A percentile compares a stretch with the other conserved stretches of the same genome.
phyloP scores from a whole-genome alignment of 1,284 basidiomycete genomes.

The Takashimella koratensis region DNA sequence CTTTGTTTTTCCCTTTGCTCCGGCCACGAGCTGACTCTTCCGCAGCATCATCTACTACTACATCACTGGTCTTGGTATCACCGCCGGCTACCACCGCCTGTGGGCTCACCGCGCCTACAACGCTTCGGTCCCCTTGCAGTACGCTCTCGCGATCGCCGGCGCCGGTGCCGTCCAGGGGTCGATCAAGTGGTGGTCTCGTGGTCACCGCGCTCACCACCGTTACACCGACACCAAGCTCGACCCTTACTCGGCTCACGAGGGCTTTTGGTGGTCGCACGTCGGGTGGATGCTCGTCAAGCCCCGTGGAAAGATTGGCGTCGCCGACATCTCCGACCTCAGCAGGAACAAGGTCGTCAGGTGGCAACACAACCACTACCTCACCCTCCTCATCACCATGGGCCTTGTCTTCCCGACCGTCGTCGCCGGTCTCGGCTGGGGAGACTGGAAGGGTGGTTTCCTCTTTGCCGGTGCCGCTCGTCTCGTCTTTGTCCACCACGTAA shows the following conservation, averaged over 20 bases:
- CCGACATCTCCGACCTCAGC: constrained; percentile 79
- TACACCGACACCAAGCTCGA: constrained; percentile 95
- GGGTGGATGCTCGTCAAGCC: constrained; percentile 94
- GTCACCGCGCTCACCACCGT: constrained; percentile 87
- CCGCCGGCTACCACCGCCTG: constrained; percentile 78
- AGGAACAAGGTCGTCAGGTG: constrained; percentile 73
- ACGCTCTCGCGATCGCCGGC: constrained; percentile 70
- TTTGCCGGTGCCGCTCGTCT: constrained; percentile 81
- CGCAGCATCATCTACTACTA: constrained; percentile 69
- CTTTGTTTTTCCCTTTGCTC: constrained; percentile 12
- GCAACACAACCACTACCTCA: constrained; percentile 77
- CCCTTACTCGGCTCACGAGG: constrained; percentile 86
- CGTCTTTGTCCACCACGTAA: constrained; percentile 81
- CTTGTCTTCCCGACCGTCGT: constrained; percentile 71
- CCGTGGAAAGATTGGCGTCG: constrained; percentile 77
- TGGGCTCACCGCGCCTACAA: constrained; percentile 92
- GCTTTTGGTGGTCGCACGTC: constrained; percentile 69
- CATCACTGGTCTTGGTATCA: constrained; percentile 71
- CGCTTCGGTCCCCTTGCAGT: constrained; percentile 74
- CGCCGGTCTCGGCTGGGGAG: constrained; percentile 76
- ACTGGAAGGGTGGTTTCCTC: constrained; percentile 77
- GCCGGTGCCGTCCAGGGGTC: constrained; percentile 86
- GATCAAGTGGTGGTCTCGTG: constrained; percentile 92
- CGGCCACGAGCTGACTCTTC: constrained; percentile 4
- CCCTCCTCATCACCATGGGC: constrained; percentile 67